phyloP scores from a whole-genome alignment of 768 basidiomycete species.

The Trametes villosa region DNA sequence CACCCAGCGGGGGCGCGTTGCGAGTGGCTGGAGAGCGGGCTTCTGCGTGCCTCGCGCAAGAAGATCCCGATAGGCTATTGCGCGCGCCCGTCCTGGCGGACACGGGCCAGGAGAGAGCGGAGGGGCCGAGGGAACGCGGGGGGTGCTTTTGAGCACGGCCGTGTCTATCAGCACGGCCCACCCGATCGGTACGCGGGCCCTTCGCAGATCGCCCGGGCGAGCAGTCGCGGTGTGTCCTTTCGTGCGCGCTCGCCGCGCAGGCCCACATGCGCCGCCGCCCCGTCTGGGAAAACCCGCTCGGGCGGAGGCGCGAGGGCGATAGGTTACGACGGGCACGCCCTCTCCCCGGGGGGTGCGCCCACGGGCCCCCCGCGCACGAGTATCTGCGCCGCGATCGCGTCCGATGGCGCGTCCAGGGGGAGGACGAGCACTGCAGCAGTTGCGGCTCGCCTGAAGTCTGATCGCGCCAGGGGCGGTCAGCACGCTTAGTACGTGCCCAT shows the following conservation, averaged over 20 bases:
- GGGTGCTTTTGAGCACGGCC: conserved; percentile 27
- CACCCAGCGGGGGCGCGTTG: background rate
- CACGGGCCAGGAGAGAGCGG: conserved; percentile 24
- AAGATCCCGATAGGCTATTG: conserved; percentile 26
- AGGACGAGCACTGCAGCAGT: background rate
- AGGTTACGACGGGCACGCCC: conserved; percentile 11
- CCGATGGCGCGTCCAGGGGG: conserved; percentile 1
- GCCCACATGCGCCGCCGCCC: conserved; percentile 14
- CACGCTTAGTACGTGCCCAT: conserved; percentile 21
- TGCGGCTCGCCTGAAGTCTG: background rate
- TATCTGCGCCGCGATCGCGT: background rate
- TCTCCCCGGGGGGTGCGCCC: background rate
- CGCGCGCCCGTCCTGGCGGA: conserved; percentile 15
- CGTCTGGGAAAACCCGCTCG: conserved; percentile 14
- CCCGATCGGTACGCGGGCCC: conserved; percentile 24
- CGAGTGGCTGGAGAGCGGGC: conserved; percentile 17
- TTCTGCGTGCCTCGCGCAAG: conserved; percentile 18
- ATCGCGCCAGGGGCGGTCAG: conserved; percentile 9
- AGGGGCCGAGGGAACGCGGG: conserved; percentile 23
- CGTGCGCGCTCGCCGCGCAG: conserved; percentile 15
- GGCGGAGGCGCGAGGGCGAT: conserved; percentile 10
- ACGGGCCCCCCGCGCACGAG: background rate
- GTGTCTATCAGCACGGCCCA: conserved; percentile 28
- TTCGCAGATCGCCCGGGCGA: conserved; percentile 10
- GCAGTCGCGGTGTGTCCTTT: background rate